Conservation (phyloP, 805 yeast genomes). For the Pichia kluyveri region DNA sequence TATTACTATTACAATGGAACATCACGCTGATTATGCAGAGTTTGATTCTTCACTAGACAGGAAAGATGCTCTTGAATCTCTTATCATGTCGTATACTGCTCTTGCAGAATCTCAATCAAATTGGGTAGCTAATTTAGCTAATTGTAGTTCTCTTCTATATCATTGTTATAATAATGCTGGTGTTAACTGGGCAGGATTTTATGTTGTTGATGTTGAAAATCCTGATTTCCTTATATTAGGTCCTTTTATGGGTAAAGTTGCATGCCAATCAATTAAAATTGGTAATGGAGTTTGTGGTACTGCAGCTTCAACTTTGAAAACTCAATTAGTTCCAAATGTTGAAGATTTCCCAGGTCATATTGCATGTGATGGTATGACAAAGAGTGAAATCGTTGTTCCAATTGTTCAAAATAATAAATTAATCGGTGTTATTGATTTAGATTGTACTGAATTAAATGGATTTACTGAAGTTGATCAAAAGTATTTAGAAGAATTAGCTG, state of each 20-base stretch:
- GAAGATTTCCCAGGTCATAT: constrained; percentile 82
- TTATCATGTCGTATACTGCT: constrained; percentile 57
- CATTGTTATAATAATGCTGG: constrained; percentile 58
- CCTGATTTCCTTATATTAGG: constrained; percentile 56
- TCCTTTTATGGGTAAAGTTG: constrained; percentile 95
- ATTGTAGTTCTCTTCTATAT: constrained; percentile 83
- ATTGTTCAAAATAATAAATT: constrained; percentile 35
- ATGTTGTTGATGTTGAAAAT: constrained; percentile 38
- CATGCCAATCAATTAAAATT: constrained; percentile 72
- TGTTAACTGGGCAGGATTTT: constrained; percentile 94
- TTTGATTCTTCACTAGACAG: constrained; percentile 27
- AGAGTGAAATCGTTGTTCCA: constrained; percentile 91
- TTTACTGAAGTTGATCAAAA: constrained; percentile 57
- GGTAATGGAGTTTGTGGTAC: constrained; percentile 92
- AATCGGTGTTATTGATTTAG: constrained; percentile 81
- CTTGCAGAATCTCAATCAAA: constrained; percentile 53
- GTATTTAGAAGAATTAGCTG: constrained; percentile 53
- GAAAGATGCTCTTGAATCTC: constrained; percentile 51
- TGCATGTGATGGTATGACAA: constrained; percentile 94
- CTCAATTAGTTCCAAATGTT: constrained; percentile 77
- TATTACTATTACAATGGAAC: background rate
- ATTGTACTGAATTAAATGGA: constrained; percentile 56
- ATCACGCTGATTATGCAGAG: constrained; percentile 71
- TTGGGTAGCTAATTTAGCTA: constrained; percentile 88
- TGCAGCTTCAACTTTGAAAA: constrained; percentile 49